Conservation (phyloP, 108 stramenopile species). For the Stephanodiscus minutulus region DNA sequence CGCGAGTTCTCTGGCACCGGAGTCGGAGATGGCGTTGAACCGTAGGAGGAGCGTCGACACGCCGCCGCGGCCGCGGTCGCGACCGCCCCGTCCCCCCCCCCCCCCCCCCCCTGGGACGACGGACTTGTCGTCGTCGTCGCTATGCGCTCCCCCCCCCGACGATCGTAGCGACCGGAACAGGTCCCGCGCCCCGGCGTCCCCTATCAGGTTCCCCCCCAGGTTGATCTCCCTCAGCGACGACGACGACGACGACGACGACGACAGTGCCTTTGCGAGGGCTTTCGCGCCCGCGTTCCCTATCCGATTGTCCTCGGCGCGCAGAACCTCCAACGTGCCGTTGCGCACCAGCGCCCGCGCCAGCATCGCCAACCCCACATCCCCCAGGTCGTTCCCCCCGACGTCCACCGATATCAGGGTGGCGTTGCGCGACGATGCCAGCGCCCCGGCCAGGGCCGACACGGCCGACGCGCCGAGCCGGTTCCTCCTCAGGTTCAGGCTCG, state of each 20-base stretch:
- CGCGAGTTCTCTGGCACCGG: conserved; percentile 38
- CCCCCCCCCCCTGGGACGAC: conserved; percentile 13
- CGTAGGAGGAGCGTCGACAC: conserved; percentile 7
- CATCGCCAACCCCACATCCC: conserved; percentile 16
- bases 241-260: conserved; percentile 5
- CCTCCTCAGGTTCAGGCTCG: conserved; percentile 7
- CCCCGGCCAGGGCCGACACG: conserved; percentile 18
- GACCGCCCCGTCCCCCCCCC: no score
- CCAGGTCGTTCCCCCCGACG: conserved; percentile 27
- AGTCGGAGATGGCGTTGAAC: conserved; percentile 24
- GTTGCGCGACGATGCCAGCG: conserved; percentile 24
- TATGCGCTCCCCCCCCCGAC: no score
- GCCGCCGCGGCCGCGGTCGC: no score
- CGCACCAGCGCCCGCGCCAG: conserved; percentile 14
- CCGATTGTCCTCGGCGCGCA: conserved; percentile 22
- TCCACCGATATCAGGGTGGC: conserved; percentile 17
- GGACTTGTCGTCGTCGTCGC: no score
- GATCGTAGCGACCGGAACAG: conserved; percentile 11
- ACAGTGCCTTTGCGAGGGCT: conserved; percentile 25
- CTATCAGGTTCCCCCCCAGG: conserved; percentile 37
- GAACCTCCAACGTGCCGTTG: conserved; percentile 5
- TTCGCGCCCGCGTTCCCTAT: conserved; percentile 24
- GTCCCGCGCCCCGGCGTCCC: conserved; percentile 34
- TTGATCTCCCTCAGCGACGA: no score
- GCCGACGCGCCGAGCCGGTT: conserved; percentile 37